Base-by-base conservation (phyloP, 75 land plant genomes). In the Chamaecyparis obtusa region DNA sequence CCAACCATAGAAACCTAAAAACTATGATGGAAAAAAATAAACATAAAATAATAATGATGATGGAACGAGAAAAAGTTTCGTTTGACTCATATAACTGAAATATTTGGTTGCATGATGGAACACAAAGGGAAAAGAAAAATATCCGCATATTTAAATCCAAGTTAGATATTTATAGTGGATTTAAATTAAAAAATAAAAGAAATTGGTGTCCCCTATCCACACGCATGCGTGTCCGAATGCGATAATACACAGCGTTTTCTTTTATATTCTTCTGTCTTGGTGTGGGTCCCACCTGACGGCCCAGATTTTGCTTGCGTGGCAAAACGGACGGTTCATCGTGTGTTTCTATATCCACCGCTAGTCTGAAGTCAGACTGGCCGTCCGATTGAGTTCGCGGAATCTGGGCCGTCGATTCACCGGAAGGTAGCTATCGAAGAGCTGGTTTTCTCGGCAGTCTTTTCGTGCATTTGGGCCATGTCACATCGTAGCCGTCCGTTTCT, bases 191-290 rank as follows among this genome's bases (percentile, higher is more conserved):
- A 60, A 1, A 32, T 32, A 72, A 3, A 10, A 1, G 5, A 72
- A 72, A 72, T 30, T 72, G 36, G 11, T 72, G 76, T 72, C 15
- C 36, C 76, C 76, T 72, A 72, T 72, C 76, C 76, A 10, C 76
- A 72, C 35, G 76, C 76, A 72, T 72, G 76, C 76, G 76, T 72
- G 76, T 72, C 76, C 76, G 76, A 72, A 72, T 13, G 76, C 3
- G 35, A 72, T 72, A 72, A 72, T 72, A 9, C 11, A 9, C 3
- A 27, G 6, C 74, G 2, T 9, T 30, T 27, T n/a, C 76, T 30
- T 32, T 33, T 3, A 2, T 33, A 72, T 39, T 43, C n/a, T 81
- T 32, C 3, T 43, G 44, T 39, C 30, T 48, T 44, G 1, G 11
- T 10, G 48, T 41, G 83, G 49, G 30, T 13, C 46, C 48, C 83